A percentile compares a stretch with the other conserved stretches of the same genome.
phyloP scores from a whole-genome alignment of 345 rosid genomes.

The Bruguiera gymnorhiza region DNA sequence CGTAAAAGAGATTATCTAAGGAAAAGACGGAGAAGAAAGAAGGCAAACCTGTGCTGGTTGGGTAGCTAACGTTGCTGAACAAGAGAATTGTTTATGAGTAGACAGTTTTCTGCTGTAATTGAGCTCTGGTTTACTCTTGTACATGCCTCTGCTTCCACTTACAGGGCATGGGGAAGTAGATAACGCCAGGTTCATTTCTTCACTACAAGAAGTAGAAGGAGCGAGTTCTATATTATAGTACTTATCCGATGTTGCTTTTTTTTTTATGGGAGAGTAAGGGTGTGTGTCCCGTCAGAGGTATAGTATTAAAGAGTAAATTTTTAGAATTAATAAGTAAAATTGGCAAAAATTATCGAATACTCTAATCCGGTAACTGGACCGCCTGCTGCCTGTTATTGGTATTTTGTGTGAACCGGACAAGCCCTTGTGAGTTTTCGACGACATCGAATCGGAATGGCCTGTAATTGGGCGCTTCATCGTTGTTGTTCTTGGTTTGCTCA shows the following conservation, averaged over 20 bases:
- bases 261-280: no score
- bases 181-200: slow-evolving; percentile 43
- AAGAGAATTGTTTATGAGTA: slow-evolving; percentile 29
- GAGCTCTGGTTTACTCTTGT: slow-evolving; percentile 25
- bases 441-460: slow-evolving; percentile 16
- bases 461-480: slow-evolving; percentile 9
- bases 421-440: no score
- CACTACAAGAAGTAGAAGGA: neutral
- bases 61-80: slow-evolving; percentile 44
- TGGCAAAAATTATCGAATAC: no score
- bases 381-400: no score
- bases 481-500: neutral
- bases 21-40: slow-evolving; percentile 7
- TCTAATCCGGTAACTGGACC: no score
- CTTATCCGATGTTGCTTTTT: no score
- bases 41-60: slow-evolving; percentile 34
- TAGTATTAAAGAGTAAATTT: no score
- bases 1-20: neutral
- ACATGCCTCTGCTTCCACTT: slow-evolving; percentile 20
- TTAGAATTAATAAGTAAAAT: no score
- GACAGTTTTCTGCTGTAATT: slow-evolving; percentile 17
- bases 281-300: no score
- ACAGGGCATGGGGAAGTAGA: slow-evolving; percentile 36
- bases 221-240: no score
- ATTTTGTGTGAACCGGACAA: no score